Conservation (phyloP, 768 basidiomycete species). For the Sarcodon sp. region DNA sequence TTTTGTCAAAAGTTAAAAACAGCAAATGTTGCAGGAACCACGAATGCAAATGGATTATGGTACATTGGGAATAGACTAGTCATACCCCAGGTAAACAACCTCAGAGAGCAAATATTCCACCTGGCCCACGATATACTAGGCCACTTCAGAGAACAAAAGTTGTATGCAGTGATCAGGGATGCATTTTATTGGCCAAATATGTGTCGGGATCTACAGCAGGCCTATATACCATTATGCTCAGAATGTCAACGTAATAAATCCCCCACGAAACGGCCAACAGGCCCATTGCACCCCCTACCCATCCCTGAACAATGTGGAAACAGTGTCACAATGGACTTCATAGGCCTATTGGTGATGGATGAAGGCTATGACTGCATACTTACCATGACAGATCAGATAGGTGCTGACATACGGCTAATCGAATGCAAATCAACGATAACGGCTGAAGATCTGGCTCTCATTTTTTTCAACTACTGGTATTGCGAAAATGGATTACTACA, state of each 20-base stretch:
- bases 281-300: conserved; percentile 12
- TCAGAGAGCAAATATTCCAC: conserved; percentile 7
- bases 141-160: conserved; percentile 14
- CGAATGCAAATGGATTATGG: too few relatives aligned
- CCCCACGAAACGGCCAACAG: conserved; percentile 9
- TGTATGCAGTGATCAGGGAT: conserved; percentile 5
- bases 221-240: conserved; percentile 19
- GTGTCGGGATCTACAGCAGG: conserved; percentile 13
- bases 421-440: too few relatives aligned
- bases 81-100: conserved; percentile 4
- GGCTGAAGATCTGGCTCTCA: too few relatives aligned
- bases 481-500: too few relatives aligned
- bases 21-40: too few relatives aligned
- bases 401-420: too few relatives aligned
- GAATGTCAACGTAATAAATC: conserved; percentile 22
- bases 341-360: too few relatives aligned
- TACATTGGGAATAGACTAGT: conserved; percentile 9
- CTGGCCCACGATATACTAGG: conserved; percentile 10
- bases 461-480: too few relatives aligned
- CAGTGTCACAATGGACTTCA: too few relatives aligned
- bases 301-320: too few relatives aligned
- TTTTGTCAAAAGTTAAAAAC: conserved; percentile 15
- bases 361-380: too few relatives aligned
- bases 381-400: too few relatives aligned
- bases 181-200: conserved; percentile 16